Evolutionary conservation across 179 eudicot species (phyloP), one percentile per base, ranked within the genome.

Genomic region (Gypsophila paniculata): DNA sequence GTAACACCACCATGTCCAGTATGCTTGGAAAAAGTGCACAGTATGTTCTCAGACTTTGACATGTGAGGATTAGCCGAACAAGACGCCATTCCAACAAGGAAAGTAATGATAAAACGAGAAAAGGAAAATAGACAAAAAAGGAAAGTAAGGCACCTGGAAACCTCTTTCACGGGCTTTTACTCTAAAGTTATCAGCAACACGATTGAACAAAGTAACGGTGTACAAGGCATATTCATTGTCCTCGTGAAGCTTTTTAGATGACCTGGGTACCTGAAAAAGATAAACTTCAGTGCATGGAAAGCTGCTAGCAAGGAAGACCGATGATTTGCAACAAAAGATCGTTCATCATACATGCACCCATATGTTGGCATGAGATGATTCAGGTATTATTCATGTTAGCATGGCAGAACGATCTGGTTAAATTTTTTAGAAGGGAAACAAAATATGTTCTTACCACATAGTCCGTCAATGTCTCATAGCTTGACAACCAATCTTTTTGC

Each of bases 181-280:
- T 77, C 91, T 83, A 81, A 92, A 95, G 79, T 88, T 90, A 83
- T 93, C 99, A 55, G 98, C 99, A 79, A 86, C 96, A 74, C 96
- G 93, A 54, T 21, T 76, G 72, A 92, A 95, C 81, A 95, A 61
- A 68, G 96, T 90, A 8, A 95, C 96, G 39, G 93, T 84, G 81
- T 92, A 88, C 57, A 95, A 93, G 71, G 98, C 98, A 83, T 92
- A 92, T 74, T 95, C 99, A 78, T 92, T 95, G 85, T 92, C 99
- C 86, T 92, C 99, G 8, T 85, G 78, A 63, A 95, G 82, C 82
- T 86, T 88, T 86, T 90, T 92, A 70, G 96, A 90, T 75, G 99
- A 92, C 86, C 98, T 88, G 64, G 99, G 99, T 18, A 95, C 98
- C 99, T 95, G 85, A 75, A 82, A 81, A 39, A 55, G 36, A 58